These are phyloP conservation scores for Dendrocalamus latiflorus DNA, from an alignment of 202 grass and related monocot species.

Conservation along the genomic window DNA sequence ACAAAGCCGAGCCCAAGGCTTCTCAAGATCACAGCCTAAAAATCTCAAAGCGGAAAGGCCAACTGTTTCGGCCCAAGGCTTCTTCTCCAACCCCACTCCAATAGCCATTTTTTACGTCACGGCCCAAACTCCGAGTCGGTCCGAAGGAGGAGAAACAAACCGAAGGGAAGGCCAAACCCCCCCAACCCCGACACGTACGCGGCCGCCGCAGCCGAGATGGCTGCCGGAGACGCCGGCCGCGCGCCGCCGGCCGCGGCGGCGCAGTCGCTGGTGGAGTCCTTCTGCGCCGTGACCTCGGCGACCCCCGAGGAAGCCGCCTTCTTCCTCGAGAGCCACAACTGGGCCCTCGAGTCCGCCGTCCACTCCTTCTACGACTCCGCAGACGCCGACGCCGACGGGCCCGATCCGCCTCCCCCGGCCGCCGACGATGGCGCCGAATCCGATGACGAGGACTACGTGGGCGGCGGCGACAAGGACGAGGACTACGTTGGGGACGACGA, in stretches of 20 bases:
- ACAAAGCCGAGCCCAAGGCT: neutral
- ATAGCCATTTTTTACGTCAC: neutral
- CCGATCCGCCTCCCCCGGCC: constrained; percentile 10
- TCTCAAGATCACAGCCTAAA: neutral
- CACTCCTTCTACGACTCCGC: constrained; percentile 65
- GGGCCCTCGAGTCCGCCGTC: constrained; percentile 71
- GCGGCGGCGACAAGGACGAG: constrained; percentile 27
- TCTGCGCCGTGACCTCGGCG: constrained; percentile 67
- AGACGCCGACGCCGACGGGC: neutral
- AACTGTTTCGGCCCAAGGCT: neutral
- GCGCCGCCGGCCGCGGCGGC: constrained; percentile 39
- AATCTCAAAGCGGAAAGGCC: neutral
- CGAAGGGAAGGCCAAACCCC: neutral
- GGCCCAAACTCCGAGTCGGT: constrained; percentile 16
- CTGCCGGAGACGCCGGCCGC: constrained; percentile 17
- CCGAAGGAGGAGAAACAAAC: neutral
- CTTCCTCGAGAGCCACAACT: constrained; percentile 83
- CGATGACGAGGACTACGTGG: constrained; percentile 44
- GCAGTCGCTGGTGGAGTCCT: constrained; percentile 50
- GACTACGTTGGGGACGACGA: constrained; percentile 43
- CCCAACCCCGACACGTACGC: constrained; percentile 25
- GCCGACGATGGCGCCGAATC: constrained; percentile 1
- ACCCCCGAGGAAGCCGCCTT: constrained; percentile 61
- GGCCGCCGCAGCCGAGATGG: constrained; percentile 41
- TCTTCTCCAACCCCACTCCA: no score